These are phyloP conservation scores for Zasmidium cellare DNA, from an alignment of 2,329 filamentous ascomycete genomes.

Conservation along the genomic window DNA sequence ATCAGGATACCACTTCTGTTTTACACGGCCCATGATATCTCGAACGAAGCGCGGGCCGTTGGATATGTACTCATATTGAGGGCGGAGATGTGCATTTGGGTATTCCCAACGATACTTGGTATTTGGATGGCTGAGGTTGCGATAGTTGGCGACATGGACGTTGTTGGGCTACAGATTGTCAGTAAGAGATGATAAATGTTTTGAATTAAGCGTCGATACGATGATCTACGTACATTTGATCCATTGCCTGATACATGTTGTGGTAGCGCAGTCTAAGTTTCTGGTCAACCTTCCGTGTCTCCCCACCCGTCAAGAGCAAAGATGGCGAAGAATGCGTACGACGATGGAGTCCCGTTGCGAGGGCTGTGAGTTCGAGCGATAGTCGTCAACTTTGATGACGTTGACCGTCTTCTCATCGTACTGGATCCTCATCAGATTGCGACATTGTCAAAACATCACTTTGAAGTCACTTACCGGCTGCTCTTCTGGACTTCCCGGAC, in stretches of 20 bases:
- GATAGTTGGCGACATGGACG: slow-evolving; percentile 7
- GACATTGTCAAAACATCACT: neutral
- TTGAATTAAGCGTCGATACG: neutral
- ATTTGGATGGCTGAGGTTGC: slow-evolving; percentile 3
- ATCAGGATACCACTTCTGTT: slow-evolving; percentile 1
- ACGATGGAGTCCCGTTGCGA: slow-evolving; percentile 3
- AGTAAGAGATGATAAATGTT: neutral
- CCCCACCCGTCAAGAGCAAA: slow-evolving; percentile 1
- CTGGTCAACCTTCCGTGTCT: neutral
- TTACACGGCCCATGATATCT: slow-evolving; percentile 7
- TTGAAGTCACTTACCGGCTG: neutral
- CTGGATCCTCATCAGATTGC: neutral
- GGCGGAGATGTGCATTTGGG: slow-evolving; percentile 6
- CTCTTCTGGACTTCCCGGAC: neutral
- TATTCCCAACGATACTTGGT: slow-evolving; percentile 6
- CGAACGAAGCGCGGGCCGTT: slow-evolving; percentile 6
- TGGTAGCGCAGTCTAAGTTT: neutral
- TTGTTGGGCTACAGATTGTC: neutral
- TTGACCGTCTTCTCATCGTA: slow-evolving; percentile 1
- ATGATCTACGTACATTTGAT: slow-evolving; percentile 5
- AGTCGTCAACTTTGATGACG: neutral
- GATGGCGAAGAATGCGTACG: slow-evolving; percentile 7
- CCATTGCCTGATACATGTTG: neutral
- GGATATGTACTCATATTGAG: slow-evolving; percentile 2
- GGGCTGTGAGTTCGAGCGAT: neutral